phyloP scores from a whole-genome alignment of 305 asterid genomes.

The Andrographis paniculata region DNA sequence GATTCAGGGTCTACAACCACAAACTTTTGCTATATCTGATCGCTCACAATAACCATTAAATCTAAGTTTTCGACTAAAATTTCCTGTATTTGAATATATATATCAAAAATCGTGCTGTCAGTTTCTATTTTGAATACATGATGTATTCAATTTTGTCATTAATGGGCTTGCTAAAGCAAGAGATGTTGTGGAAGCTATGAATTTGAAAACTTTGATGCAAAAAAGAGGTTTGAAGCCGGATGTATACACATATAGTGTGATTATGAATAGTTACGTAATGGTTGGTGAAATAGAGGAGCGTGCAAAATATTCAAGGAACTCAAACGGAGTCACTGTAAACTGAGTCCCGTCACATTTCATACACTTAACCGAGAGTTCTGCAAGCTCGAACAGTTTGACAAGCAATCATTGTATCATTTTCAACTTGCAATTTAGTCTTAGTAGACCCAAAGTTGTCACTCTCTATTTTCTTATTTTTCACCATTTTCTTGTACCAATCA shows the following conservation, averaged over 20 bases:
- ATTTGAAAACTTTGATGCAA: constrained; percentile 46
- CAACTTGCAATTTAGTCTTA: too few species aligned
- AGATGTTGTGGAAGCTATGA: constrained; percentile 50
- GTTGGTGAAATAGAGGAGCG: constrained; percentile 63
- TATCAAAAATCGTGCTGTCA: too few species aligned
- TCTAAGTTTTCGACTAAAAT: too few species aligned
- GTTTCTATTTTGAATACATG: too few species aligned
- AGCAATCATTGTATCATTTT: too few species aligned
- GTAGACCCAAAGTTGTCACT: too few species aligned
- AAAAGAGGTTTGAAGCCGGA: constrained; percentile 77
- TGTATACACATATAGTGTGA: constrained; percentile 60
- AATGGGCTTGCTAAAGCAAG: constrained; percentile 56
- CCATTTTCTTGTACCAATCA: too few species aligned
- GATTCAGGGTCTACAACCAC: too few species aligned
- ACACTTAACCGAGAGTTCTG: constrained; percentile 65
- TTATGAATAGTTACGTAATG: constrained; percentile 57
- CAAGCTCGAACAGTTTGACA: constrained; percentile 72
- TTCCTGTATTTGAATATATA: too few species aligned
- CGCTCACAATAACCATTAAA: too few species aligned
- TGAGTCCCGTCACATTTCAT: constrained; percentile 50
- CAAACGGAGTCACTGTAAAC: constrained; percentile 49
- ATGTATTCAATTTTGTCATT: constrained; percentile 51
- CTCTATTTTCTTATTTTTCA: too few species aligned
- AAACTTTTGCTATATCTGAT: too few species aligned
- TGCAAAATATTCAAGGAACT: constrained; percentile 59